A percentile compares a stretch with the other conserved stretches of the same genome.
These are phyloP conservation scores for Penicillium olsonii DNA, from an alignment of 2,329 filamentous ascomycete species.

Conservation along the genomic window DNA sequence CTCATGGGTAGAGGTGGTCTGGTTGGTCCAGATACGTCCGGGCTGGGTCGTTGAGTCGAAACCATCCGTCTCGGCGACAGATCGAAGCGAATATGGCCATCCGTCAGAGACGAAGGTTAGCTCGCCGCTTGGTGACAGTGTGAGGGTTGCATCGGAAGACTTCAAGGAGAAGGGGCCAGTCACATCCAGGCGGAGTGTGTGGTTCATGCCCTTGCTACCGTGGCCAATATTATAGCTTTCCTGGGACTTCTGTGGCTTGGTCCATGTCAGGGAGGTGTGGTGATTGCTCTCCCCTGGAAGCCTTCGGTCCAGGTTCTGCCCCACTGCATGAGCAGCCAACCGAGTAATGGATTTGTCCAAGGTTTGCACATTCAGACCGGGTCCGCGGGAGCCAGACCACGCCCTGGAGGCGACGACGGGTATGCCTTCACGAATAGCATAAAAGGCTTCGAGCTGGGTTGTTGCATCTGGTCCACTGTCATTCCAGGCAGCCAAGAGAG, in stretches of 20 bases:
- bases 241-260: conserved; percentile 32
- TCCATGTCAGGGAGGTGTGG: conserved; percentile 36
- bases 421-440: conserved; percentile 53
- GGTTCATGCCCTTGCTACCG: conserved; percentile 58
- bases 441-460: conserved; percentile 55
- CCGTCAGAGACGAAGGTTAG: conserved; percentile 49
- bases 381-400: conserved; percentile 53
- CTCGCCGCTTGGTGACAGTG: conserved; percentile 35
- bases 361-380: conserved; percentile 40
- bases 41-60: conserved; percentile 51
- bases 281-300: not conserved
- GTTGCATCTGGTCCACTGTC: conserved; percentile 57
- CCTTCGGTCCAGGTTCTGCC: conserved; percentile 51
- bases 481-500: conserved; percentile 57
- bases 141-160: conserved; percentile 47
- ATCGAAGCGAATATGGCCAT: conserved; percentile 53
- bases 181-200: conserved; percentile 55
- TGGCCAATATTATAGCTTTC: conserved; percentile 38
- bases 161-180: conserved; percentile 49
- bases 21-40: conserved; percentile 56
- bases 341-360: conserved; percentile 44
- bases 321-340: conserved; percentile 47
- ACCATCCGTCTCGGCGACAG: conserved; percentile 45
- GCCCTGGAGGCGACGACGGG: conserved; percentile 56
- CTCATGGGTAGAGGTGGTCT: conserved; percentile 49